Base-by-base conservation (phyloP, 2,329 filamentous ascomycete genomes). In the Aspergillus hortae region DNA sequence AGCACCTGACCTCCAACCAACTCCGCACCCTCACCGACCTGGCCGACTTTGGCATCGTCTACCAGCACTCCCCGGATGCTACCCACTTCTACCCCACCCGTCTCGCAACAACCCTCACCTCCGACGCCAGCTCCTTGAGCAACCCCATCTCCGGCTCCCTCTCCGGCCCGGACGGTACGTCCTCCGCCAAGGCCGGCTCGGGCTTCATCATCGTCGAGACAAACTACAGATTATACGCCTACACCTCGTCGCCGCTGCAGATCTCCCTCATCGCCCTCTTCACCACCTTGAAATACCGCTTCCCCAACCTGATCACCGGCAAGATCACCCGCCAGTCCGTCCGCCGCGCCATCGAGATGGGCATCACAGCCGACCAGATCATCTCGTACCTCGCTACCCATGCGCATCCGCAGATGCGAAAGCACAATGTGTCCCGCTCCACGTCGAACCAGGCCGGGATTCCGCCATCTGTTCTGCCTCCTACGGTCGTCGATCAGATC, bases 401-500 rank as follows among this genome's bases (percentile, higher is more conserved):
- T 73, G 94, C 94, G 0, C 94, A 99, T 74, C 91, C 95, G 42
- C 90, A 97, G 71, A 90, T 99, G 83, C 86, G 88, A 62, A 87
- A 88, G 56, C 79, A 82, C 41, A 70, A 70, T 53, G 66, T 58
- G 19, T 63, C 61, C 44, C 68, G 68, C 52, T 66, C 66, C 40
- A 69, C 23, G 59, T 78, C 44, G 63, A 81, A 68, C 21, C 62
- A 63, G 17, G 56, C 64, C 3, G 68, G 70, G 3, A 58, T 72
- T 11, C 64, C 72, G 2, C 65, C 72, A 0, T 88, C 92, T 1
- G 83, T 96, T 14, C 80, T 99, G 2, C 94, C 95, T 1, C 92
- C 94, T 0, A 97, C 95, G 0, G 94, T 99, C 14, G 90, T 96
- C 57, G 94, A 99, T 72, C 94, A 99, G 77, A 96, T 99, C 64